Evolutionary conservation across 2,329 filamentous ascomycete species (phyloP).

Genomic region (Xylariaceae sp.): DNA sequence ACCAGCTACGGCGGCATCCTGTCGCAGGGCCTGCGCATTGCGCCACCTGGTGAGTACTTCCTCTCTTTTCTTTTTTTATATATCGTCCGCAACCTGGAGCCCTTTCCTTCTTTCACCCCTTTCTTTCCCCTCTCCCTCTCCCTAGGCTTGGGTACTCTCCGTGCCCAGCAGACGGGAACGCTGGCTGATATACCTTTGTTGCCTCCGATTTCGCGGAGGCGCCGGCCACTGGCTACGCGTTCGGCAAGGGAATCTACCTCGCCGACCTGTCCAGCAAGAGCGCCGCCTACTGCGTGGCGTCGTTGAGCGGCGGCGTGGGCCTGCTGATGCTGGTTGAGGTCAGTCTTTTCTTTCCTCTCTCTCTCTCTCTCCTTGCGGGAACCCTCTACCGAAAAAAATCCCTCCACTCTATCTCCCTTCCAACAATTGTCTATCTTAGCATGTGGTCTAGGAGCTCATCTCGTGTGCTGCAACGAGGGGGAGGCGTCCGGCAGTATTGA

Average conservation of each 20-base stretch:
- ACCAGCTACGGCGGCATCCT: constrained; percentile 83
- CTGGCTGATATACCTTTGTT: neutral
- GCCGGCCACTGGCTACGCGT: constrained; percentile 73
- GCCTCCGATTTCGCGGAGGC: constrained; percentile 51
- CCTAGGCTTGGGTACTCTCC: neutral
- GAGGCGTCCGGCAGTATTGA: too few species aligned
- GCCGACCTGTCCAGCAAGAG: constrained; percentile 76
- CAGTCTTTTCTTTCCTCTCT: too few species aligned
- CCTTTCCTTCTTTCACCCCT: neutral
- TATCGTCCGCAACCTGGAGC: too few species aligned
- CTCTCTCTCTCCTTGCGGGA: too few species aligned
- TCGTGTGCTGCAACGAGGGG: too few species aligned
- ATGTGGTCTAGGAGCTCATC: too few species aligned
- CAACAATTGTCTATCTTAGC: too few species aligned
- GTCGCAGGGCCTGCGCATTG: constrained; percentile 74
- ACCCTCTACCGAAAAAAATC: too few species aligned
- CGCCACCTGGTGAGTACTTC: constrained; percentile 47
- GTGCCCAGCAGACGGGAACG: neutral
- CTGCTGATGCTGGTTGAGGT: constrained; percentile 73
- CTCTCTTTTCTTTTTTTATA: neutral
- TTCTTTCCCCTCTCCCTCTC: neutral
- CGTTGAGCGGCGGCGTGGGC: constrained; percentile 53
- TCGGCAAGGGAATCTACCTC: constrained; percentile 79
- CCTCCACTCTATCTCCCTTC: too few species aligned
- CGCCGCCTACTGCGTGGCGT: constrained; percentile 62